Evolutionary conservation across 2,329 filamentous ascomycete genomes (phyloP).

Genomic region (Botrytis hyacinthi): DNA sequence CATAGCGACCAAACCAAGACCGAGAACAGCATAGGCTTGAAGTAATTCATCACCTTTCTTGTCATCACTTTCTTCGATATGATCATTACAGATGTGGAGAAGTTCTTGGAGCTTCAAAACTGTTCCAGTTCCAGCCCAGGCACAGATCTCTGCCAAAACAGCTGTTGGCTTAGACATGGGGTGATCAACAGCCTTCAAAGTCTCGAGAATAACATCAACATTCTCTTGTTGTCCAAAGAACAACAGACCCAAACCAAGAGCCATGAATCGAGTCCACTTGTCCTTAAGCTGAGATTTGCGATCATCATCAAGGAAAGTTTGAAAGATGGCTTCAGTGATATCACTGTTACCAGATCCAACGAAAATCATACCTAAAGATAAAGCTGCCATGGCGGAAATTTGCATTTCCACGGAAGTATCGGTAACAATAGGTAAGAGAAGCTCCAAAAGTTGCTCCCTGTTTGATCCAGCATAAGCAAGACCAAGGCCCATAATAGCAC

Average conservation of each 20-base stretch:
- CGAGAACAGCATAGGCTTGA: conserved; percentile 93
- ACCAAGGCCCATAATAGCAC: conserved; percentile 93
- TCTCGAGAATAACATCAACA: conserved; percentile 96
- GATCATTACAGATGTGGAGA: conserved; percentile 96
- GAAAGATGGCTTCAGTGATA: conserved; percentile 87
- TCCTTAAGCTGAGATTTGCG: conserved; percentile 87
- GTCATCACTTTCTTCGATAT: conserved; percentile 89
- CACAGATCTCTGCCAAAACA: conserved; percentile 92
- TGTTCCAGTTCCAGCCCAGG: conserved; percentile 95
- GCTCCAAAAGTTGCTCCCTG: conserved; percentile 81
- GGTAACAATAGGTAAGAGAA: conserved; percentile 80
- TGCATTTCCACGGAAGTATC: conserved; percentile 90
- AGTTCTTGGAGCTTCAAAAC: conserved; percentile 97
- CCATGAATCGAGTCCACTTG: conserved; percentile 98
- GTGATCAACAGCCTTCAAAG: conserved; percentile 93
- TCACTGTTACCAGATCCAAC: conserved; percentile 90
- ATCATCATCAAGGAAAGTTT: conserved; percentile 90
- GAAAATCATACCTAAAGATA: conserved; percentile 86
- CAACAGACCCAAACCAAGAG: conserved; percentile 84
- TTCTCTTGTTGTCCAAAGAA: conserved; percentile 98
- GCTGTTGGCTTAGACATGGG: conserved; percentile 96
- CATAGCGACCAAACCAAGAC: conserved; percentile 93
- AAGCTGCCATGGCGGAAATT: conserved; percentile 90
- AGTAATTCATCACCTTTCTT: conserved; percentile 95
- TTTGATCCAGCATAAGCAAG: conserved; percentile 93